Evolutionary conservation across 108 stramenopile species (phyloP).

Genomic region (Schizochytrium sp.): DNA sequence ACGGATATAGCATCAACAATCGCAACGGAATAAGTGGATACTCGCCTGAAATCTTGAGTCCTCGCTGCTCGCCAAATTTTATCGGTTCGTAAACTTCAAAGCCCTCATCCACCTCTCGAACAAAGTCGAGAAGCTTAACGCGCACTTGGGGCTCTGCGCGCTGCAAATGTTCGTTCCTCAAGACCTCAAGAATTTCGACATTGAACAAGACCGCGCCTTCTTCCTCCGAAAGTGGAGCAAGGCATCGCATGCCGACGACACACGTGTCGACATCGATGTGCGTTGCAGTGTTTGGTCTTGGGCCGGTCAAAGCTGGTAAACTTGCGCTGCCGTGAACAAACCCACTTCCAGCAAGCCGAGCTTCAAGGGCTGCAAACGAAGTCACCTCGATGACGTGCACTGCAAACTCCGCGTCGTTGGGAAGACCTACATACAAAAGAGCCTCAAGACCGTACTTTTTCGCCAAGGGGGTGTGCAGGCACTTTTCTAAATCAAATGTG

Average conservation of each 20-base stretch:
- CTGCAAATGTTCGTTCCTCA: neutral
- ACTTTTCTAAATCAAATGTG: neutral
- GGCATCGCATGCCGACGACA: neutral
- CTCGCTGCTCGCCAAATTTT: neutral
- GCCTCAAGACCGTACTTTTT: neutral
- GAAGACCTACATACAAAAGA: neutral
- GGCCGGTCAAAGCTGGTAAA: neutral
- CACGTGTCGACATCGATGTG: neutral
- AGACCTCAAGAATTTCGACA: neutral
- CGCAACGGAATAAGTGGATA: neutral
- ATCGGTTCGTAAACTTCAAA: neutral
- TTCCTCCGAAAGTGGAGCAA: neutral
- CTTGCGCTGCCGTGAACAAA: neutral
- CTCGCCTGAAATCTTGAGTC: neutral
- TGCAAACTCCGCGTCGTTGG: neutral
- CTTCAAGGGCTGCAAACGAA: neutral
- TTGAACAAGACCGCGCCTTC: neutral
- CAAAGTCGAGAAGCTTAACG: neutral
- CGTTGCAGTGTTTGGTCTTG: neutral
- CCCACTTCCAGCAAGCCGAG: neutral
- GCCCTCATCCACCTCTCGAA: neutral
- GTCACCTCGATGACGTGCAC: neutral
- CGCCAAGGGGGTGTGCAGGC: neutral
- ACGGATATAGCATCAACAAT: neutral
- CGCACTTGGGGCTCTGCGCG: neutral